Evolutionary conservation across 108 stramenopile genomes (phyloP), one percentile per base, ranked within the genome.

Genomic region (Discostella pseudostelligera): DNA sequence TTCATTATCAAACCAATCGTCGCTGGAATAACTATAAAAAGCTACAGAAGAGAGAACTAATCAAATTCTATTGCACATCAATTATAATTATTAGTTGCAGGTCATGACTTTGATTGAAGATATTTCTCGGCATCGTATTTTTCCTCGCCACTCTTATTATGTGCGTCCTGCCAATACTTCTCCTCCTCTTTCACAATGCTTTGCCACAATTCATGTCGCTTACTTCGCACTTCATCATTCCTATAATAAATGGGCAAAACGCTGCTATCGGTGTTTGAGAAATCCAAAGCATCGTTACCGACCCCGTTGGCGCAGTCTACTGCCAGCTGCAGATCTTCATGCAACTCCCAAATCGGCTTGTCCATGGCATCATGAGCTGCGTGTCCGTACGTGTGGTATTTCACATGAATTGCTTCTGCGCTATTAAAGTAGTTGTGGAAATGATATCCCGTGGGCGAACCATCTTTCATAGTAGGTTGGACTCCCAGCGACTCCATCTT

Each of bases 331-430:
- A 76, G 39, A 50, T 76, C 75, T 36, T 63, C 62, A 19, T 67
- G 58, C 10, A 69, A 9, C 46, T 69, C 51, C 51, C 65, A 63
- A 16, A 76, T 49, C 10, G 75, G 65, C 21, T 51, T 61, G 14
- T 62, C 37, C 8, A 19, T 17, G 0, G 72, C 79, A 11, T 44
- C 46, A 8, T 29, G 13, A 25, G 44, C 37, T 10, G 76, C 66
- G 72, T 78, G 81, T 8, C 71, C 76, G 42, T 74, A 82, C n/a
- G 81, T 82, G 7, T 51, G 16, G 56, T 82, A 77, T 37, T 82
- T 82, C 28, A 43, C 17, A 39, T 72, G 72, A 37, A 74, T 67
- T 17, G 59, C 66, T 17, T 73, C 26, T 6, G 42, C 39, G 43
- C 25, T 37, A 9, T 57, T 56, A 61, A 82, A 75, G 49, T 75